These are phyloP conservation scores for Ustilago loliicola DNA, from an alignment of 1,284 basidiomycete species.

Conservation along the genomic window DNA sequence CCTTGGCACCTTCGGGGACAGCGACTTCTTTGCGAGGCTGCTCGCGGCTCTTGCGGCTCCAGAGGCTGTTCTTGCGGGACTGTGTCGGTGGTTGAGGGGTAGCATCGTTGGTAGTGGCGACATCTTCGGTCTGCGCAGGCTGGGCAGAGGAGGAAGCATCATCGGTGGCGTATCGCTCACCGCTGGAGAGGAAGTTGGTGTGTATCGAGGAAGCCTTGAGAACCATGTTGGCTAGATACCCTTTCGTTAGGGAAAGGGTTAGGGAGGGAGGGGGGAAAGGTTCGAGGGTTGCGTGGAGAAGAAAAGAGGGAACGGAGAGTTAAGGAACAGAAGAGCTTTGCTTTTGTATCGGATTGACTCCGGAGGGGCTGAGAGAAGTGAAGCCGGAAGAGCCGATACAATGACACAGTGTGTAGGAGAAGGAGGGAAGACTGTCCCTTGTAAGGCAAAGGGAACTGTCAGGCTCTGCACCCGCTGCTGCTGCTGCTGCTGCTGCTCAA, in stretches of 20 bases:
- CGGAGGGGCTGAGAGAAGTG: neutral
- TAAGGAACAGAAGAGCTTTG: neutral
- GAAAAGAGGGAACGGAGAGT: neutral
- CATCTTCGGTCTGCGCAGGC: constrained; percentile 8
- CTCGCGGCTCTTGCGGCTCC: constrained; percentile 48
- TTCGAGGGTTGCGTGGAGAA: neutral
- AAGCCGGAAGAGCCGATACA: constrained; percentile 23
- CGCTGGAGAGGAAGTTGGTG: constrained; percentile 56
- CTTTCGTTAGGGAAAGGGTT: neutral
- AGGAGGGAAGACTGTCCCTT: neutral
- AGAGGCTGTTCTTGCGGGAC: constrained; percentile 51
- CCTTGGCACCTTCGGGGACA: constrained; percentile 35
- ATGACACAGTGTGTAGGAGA: neutral
- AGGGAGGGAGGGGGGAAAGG: neutral
- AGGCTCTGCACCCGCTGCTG: neutral
- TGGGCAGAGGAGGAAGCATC: constrained; percentile 32
- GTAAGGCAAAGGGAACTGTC: neutral
- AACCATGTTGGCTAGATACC: constrained; percentile 43
- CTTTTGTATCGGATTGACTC: constrained; percentile 22
- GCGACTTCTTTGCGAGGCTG: constrained; percentile 37
- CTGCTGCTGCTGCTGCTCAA: neutral
- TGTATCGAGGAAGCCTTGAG: constrained; percentile 62
- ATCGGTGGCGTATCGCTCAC: constrained; percentile 50
- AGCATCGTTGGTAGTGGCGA: neutral
- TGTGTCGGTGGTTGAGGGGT: constrained; percentile 19